Percentiles rank a stretch among this genome's conserved stretches.
phyloP scores from a whole-genome alignment of 192 early-diverging fungal genomes.

The Backusella liffmaniae region DNA sequence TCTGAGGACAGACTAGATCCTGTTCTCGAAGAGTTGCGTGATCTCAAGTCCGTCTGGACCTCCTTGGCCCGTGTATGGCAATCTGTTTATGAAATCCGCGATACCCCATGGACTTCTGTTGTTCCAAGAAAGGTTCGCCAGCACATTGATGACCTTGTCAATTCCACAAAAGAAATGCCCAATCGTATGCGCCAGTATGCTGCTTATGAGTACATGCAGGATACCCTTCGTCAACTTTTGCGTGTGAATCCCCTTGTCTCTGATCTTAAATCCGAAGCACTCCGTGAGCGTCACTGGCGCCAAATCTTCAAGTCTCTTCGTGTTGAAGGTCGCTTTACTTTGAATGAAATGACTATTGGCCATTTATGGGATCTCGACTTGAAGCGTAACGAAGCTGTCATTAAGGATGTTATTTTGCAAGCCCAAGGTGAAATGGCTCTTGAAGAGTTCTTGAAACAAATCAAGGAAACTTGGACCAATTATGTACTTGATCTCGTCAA shows the following conservation, averaged over 20 bases:
- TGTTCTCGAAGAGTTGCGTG: conserved; percentile 88
- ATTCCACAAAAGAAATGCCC: conserved; percentile 89
- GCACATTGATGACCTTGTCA: conserved; percentile 79
- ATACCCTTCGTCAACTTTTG: conserved; percentile 73
- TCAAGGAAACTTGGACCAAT: conserved; percentile 86
- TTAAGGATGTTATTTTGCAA: conserved; percentile 86
- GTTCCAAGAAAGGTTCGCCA: conserved; percentile 90
- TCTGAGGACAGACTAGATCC: conserved; percentile 73
- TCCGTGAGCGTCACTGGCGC: conserved; percentile 97
- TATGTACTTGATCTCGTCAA: conserved; percentile 93
- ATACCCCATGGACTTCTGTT: conserved; percentile 82
- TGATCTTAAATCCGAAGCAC: conserved; percentile 94
- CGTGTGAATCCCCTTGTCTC: conserved; percentile 79
- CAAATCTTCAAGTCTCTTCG: conserved; percentile 85
- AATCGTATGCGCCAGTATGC: conserved; percentile 96
- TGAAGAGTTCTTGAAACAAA: conserved; percentile 95
- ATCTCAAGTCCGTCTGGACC: conserved; percentile 93
- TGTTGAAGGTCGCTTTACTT: conserved; percentile 62
- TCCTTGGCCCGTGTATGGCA: conserved; percentile 82
- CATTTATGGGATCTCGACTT: conserved; percentile 95
- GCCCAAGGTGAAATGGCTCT: conserved; percentile 99
- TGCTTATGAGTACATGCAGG: conserved; percentile 93
- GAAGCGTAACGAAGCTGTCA: conserved; percentile 76
- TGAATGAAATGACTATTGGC: conserved; percentile 90
- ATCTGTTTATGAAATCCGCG: conserved; percentile 79